These are phyloP conservation scores for Trichothecium sympodiale DNA, from an alignment of 2,329 filamentous ascomycete genomes.

Conservation along the genomic window DNA sequence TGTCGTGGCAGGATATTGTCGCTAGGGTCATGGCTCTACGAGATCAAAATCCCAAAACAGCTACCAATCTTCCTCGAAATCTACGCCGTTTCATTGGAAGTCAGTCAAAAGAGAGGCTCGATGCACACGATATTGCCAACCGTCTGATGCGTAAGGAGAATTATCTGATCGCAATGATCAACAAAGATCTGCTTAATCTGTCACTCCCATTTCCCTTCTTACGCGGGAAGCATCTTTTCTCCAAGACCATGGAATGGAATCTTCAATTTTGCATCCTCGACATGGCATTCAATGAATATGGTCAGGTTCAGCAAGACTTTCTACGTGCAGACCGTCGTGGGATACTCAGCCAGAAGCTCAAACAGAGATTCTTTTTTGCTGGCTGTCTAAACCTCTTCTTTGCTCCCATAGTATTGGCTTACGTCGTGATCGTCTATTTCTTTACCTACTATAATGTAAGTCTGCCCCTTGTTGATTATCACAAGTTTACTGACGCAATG, in stretches of 20 bases:
- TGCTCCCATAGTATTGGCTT: constrained; percentile 78
- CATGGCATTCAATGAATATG: constrained; percentile 83
- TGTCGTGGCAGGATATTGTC: constrained; percentile 89
- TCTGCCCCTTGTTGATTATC: constrained; percentile 3
- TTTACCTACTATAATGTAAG: constrained; percentile 86
- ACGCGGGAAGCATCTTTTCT: constrained; percentile 70
- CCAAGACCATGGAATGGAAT: constrained; percentile 84
- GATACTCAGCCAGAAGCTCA: constrained; percentile 66
- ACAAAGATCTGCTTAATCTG: constrained; percentile 88
- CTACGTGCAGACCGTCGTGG: constrained; percentile 73
- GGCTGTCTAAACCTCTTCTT: constrained; percentile 79
- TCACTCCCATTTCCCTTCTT: constrained; percentile 79
- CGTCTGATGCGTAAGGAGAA: constrained; percentile 94
- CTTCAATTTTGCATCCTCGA: constrained; percentile 83
- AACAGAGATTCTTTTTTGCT: constrained; percentile 67
- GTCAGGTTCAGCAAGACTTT: constrained; percentile 78
- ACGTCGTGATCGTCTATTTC: constrained; percentile 80
- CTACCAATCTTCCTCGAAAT: constrained; percentile 39
- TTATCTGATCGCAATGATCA: constrained; percentile 92
- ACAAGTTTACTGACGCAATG: background rate
- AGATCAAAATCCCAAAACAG: constrained; percentile 77
- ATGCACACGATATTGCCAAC: constrained; percentile 95
- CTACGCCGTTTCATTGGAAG: constrained; percentile 56
- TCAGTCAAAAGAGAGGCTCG: constrained; percentile 86
- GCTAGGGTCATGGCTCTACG: constrained; percentile 73